Base-by-base conservation (phyloP, 78 protist genomes). In the Speleostelium caveatum region DNA sequence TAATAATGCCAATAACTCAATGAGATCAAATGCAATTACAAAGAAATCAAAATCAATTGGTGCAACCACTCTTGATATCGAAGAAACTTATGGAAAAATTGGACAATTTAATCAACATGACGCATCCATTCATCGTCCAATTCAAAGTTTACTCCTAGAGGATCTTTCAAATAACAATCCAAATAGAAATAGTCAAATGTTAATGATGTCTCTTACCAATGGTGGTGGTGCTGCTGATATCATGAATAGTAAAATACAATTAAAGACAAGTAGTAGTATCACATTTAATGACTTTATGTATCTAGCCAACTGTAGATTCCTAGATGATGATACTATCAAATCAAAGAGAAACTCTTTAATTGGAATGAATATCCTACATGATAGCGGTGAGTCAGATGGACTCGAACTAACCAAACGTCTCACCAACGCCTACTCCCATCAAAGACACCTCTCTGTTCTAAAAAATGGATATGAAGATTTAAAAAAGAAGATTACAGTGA, bases 251-350 rank as follows among this genome's bases (percentile, higher is more conserved):
- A 16, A 6, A 6, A 58, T 58, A 19, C 63, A 45, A 10, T 28
- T 3, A 30, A 61, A 61, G 5, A 3, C 36, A 28, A 69, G 28
- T 41, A 53, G 69, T 26, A 59, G 21, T 59, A 83, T 83, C 3
- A 59, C 91, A 67, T 69, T 83, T 8, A 73, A 83, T 42, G 91
- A 83, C 10, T 83, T 83, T 24, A 49, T 83, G 2, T 59, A 63
- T 59, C 33, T 83, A 0, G 65, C 91, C 2, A 73, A 83, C 33
- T 69, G 77, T 59, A 41, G 75, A 58, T 83, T 83, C 63, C 14
- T 83, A 19, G 91, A 83, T 42, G 91, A 83, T 33, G 22, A 38
- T 22, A 39, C 91, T 26, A 5, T 63, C 59, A 75, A 75, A 16
- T 68, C 91, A 8, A 83, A 73, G 39, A 45, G 91, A 19, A 36